Conservation (phyloP, 176 grass and related monocot species). For the Zea luxurians region DNA sequence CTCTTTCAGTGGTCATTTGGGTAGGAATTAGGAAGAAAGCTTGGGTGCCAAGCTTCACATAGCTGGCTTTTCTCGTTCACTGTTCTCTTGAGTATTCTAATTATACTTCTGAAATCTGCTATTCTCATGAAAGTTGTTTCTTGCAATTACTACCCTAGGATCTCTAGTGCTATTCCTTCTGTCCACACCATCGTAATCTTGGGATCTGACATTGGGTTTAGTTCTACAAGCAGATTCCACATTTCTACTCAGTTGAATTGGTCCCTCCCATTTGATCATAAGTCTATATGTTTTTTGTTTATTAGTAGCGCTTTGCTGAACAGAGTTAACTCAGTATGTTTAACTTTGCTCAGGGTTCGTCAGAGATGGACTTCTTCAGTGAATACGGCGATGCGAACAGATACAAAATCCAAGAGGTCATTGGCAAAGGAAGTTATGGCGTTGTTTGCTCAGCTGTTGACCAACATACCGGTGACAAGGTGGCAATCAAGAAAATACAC, state of each 20-base stretch:
- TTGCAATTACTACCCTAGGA: constrained; percentile 8
- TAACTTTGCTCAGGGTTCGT: constrained; percentile 60
- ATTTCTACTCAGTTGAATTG: constrained; percentile 22
- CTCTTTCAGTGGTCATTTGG: constrained; percentile 24
- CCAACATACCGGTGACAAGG: constrained; percentile 81
- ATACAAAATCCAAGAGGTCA: constrained; percentile 89
- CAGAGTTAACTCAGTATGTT: constrained; percentile 24
- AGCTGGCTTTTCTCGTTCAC: background rate
- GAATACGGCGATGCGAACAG: constrained; percentile 91
- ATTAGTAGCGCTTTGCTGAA: background rate
- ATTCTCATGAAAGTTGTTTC: background rate
- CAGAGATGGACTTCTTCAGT: constrained; percentile 90
- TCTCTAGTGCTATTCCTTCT: background rate
- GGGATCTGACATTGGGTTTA: constrained; percentile 26
- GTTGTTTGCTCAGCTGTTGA: constrained; percentile 94
- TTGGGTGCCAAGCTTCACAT: background rate
- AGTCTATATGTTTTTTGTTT: background rate
- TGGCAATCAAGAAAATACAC: constrained; percentile 96
- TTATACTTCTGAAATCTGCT: constrained; percentile 20
- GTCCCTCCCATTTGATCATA: constrained; percentile 10
- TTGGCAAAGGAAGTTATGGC: constrained; percentile 96
- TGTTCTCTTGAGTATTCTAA: constrained; percentile 9
- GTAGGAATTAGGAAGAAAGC: constrained; percentile 20
- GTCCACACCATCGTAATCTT: background rate
- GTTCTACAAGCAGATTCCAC: constrained; percentile 17